Evolutionary conservation across 2,329 filamentous ascomycete genomes (phyloP), one percentile per base, ranked within the genome.

Genomic region (Fusarium abutilonis): DNA sequence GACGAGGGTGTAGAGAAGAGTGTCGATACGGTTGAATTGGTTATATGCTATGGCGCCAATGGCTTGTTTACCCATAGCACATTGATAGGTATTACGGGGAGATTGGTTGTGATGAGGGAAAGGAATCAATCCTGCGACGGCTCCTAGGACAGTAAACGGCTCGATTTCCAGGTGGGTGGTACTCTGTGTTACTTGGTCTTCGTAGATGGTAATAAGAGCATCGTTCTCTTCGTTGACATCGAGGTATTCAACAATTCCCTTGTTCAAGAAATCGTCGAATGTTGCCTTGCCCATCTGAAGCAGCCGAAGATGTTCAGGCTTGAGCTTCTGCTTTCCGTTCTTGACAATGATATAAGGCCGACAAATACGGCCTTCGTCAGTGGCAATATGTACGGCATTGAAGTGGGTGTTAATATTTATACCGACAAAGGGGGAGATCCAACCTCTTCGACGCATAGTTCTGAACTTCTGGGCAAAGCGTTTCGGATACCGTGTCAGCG

Each of bases 61-160:
- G 35, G 95, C 95, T 90, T 99, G 95, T 80, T 99, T 99, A 85
- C 95, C 95, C 95, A 99, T 99, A 78, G 95, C 95, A 79, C 94
- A 97, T 82, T 98, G 94, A 73, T 99, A 99, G 1, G 95, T 99
- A 75, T 99, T 99, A 83, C 95, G 86, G 9, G 95, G 95, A 14
- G 96, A 99, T 76, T 99, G 95, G 77, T 99, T 99, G 81, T 99
- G 95, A 75, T 99, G 95, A 9, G 95, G 95, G 73, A 98, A 99
- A 5, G 95, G 95, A 74, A 99, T 99, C 34, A 99, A 82, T 39
- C 95, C 95, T 35, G 95, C 95, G 23, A 99, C 95, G 42, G 95
- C 95, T 23, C 95, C 95, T 13, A 99, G 85, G 45, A 99, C 89
- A 2, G 95, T 99, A 73, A 99, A 99, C 0, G 96, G 96, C 74